Base-by-base conservation (phyloP, 805 yeast genomes). In the Middelhovenomyces tepae region DNA sequence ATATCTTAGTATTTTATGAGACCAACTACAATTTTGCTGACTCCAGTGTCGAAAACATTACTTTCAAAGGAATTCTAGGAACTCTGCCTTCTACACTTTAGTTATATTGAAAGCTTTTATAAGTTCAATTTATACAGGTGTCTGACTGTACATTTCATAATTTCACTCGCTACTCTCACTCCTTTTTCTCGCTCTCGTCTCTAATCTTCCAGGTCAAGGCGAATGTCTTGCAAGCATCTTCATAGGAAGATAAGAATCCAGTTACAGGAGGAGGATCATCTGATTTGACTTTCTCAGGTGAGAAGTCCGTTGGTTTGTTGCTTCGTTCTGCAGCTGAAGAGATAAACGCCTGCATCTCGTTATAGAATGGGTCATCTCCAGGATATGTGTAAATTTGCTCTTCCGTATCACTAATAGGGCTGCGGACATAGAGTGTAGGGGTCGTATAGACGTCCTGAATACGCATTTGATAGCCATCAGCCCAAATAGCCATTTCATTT, bases 401-500 rank as follows among this genome's bases (percentile, higher is more conserved):
- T 24, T 28, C 27, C 7, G 33, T 33, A 28, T 29, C 37, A 11
- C 24, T 11, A 18, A 10, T 28, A 11, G 47, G 46, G 13, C 34
- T 14, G 7, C 47, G 35, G 18, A 43, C 45, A 31, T 35, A 38
- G 9, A 43, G 27, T 10, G 35, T 32, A 7, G 47, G 47, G 7
- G 16, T 22, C 8, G 39, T 37, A 28, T 43, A 43, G 11, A 39
- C 39, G 27, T 42, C 42, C 8, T 35, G 27, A 15, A 43, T 36
- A 11, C 47, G 41, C 13, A 41, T 22, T 30, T 43, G 45, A 27
- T 42, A 42, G 16, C 47, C 46, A 20, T 42, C 44, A 11, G 46
- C 44, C 24, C 37, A 39, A 19, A 42, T 35, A 9, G 40, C 34
- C 13, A 43, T 36, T 21, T 39, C 42, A 31, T 39, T 42, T 4